phyloP scores from a whole-genome alignment of 192 early-diverging fungal genomes.

The Mortierella alpina region DNA sequence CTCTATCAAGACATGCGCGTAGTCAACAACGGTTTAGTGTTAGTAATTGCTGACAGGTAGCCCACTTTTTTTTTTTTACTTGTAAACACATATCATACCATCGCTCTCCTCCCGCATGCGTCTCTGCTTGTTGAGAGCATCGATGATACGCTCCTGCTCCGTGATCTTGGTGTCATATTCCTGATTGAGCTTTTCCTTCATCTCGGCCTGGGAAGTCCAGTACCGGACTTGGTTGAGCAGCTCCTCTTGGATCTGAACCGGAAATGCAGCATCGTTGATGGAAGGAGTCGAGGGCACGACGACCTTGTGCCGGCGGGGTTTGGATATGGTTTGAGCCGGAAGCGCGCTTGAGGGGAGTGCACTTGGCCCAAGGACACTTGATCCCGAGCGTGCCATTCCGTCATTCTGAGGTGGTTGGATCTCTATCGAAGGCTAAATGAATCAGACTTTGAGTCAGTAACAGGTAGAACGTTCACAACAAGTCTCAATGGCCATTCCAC shows the following conservation, averaged over 20 bases:
- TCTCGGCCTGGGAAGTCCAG: conserved; percentile 53
- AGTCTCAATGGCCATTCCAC: no score
- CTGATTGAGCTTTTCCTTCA: conserved; percentile 55
- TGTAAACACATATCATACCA: no score
- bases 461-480: not conserved
- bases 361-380: conserved; percentile 37
- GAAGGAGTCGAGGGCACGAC: conserved; percentile 29
- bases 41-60: not conserved
- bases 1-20: conserved; percentile 47
- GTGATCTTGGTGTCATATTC: conserved; percentile 63
- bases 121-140: conserved; percentile 62
- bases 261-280: conserved; percentile 44
- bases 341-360: conserved; percentile 41
- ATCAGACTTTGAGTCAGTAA: not conserved
- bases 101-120: conserved; percentile 66
- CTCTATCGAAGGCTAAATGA: conserved; percentile 30
- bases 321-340: conserved; percentile 41
- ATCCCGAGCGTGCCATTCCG: not conserved
- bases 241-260: conserved; percentile 50
- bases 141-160: conserved; percentile 63
- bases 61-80: conserved; percentile 1
- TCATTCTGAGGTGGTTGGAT: conserved; percentile 27
- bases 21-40: not conserved
- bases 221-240: conserved; percentile 51
- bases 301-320: conserved; percentile 52